Evolutionary conservation across 2,329 filamentous ascomycete species (phyloP), one percentile per base, ranked within the genome.

Genomic region (Lecanicillium sp.): DNA sequence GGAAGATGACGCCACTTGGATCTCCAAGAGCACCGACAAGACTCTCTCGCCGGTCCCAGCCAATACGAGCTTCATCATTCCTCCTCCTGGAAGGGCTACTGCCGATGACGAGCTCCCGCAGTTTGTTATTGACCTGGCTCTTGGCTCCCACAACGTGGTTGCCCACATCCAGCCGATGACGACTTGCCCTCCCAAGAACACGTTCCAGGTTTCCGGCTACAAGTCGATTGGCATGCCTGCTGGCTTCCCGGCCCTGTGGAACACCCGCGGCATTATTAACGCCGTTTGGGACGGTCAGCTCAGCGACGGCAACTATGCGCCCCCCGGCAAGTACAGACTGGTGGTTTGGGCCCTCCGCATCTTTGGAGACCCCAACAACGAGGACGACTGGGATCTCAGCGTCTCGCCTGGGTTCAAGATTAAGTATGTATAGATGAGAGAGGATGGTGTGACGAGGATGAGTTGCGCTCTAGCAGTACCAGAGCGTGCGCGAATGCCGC

Each of bases 241-340:
- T 12, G 56, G 51, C 17, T 69, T 65, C 35, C 72, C 72, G 0
- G 29, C 53, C 4, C 31, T 63, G 49, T 60, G 47, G 46, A 46
- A 42, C 25, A 41, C 53, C 7, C 55, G 58, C 42, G 50, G 51
- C 22, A 5, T 43, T 5, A 43, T 50, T 41, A 39, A 46, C 5
- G 28, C 54, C 5, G 37, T 41, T 0, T 78, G 69, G 61, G 64
- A 69, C 36, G 74, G 74, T 11, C 55, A 57, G 37, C 54, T 77
- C 5, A 57, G 58, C 0, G 62, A 68, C 9, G 71, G 70, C 12
- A 58, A 49, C 1, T 73, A 68, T 43, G 72, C 63, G 2, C 65
- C 70, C 0, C 57, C 61, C 0, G 74, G 73, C 10, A 48, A 51
- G 19, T 77, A 78, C 54, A 68, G 65, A 52, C 57, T 77, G 36